Base-by-base conservation (phyloP, 208 protist species). In the Angomonas deanei region DNA sequence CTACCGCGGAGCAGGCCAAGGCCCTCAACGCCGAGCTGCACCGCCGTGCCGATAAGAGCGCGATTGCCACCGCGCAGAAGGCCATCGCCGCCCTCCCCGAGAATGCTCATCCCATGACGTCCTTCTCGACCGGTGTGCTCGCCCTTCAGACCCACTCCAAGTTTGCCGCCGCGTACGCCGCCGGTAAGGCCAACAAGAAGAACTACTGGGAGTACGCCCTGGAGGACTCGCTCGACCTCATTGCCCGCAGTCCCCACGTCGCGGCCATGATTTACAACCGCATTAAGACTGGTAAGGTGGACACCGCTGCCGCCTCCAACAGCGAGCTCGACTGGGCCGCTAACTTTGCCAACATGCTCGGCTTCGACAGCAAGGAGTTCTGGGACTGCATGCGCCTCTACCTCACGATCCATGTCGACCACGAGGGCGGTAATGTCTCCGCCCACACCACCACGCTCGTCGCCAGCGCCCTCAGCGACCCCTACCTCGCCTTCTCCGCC, bases 381-480 rank as follows among this genome's bases (percentile, higher is more conserved):
- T 84, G 81, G 75, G 98, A 99, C 61, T 92, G 98, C 58, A 97
- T 99, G 93, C 92, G 98, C 56, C 81, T 99, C 28, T 99, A 99
- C 82, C 82, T 99, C 15, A 87, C 78, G 42, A 91, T 99, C 57
- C 97, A 98, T 77, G 78, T 81, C n/a, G 96, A 97, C 67, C 96
- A 98, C 78, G 94, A 98, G 80, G 90, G 97, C 60, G 97, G 97
- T 74, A 99, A 99, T 77, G 97, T 98, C 26, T 97, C 91, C 39
- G 97, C 98, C 34, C 98, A 99, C 82, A 92, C 97, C n/a, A 97
- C 92, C 42, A 94, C 96, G 63, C 86, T 99, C 26, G 97, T 99
- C 36, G 97, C 93, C 66, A 97, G 87, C 6, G 96, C 98, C 31
- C 92, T 99, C 11, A 97, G 94, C 47, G 98, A 99, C 80, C 97